Percentiles rank a stretch among this genome's conserved stretches.
Conservation (phyloP, 345 rosid species). For the Arabidopsis arenosa region DNA sequence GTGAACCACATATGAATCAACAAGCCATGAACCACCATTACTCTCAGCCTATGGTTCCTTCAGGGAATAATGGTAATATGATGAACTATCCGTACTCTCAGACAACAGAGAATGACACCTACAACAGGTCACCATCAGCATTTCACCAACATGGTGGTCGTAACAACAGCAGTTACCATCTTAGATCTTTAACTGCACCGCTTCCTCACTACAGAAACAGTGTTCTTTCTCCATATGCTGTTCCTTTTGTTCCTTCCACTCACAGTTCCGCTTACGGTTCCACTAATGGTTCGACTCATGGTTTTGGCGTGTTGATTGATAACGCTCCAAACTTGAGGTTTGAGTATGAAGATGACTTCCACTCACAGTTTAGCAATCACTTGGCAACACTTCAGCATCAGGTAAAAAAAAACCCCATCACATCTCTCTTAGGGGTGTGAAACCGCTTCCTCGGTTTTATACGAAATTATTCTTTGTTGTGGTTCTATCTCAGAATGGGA, state of each 20-base stretch:
- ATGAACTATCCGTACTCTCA: conserved; percentile 73
- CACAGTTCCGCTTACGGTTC: conserved; percentile 53
- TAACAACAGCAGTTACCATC: conserved; percentile 60
- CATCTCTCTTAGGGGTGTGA: too few species aligned
- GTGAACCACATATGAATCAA: conserved; percentile 47
- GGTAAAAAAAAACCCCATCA: conserved; percentile 33
- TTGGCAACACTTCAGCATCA: conserved; percentile 71
- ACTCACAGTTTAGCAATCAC: conserved; percentile 60
- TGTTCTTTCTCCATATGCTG: conserved; percentile 72
- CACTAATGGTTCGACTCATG: conserved; percentile 49
- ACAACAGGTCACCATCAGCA: conserved; percentile 69
- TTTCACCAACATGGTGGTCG: conserved; percentile 66
- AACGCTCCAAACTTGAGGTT: not conserved
- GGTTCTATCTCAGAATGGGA: conserved; percentile 56
- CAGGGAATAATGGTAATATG: conserved; percentile 72
- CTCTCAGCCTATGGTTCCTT: conserved; percentile 69
- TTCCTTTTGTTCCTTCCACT: conserved; percentile 49
- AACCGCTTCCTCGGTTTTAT: conserved; percentile 3
- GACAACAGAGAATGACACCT: conserved; percentile 51
- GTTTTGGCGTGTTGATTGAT: not conserved
- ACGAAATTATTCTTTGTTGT: not conserved
- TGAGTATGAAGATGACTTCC: conserved; percentile 56
- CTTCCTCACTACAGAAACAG: conserved; percentile 75
- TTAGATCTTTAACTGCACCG: conserved; percentile 63
- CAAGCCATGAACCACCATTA: conserved; percentile 47